These are phyloP conservation scores for Nakataea oryzae DNA, from an alignment of 2,329 filamentous ascomycete genomes.

Conservation along the genomic window DNA sequence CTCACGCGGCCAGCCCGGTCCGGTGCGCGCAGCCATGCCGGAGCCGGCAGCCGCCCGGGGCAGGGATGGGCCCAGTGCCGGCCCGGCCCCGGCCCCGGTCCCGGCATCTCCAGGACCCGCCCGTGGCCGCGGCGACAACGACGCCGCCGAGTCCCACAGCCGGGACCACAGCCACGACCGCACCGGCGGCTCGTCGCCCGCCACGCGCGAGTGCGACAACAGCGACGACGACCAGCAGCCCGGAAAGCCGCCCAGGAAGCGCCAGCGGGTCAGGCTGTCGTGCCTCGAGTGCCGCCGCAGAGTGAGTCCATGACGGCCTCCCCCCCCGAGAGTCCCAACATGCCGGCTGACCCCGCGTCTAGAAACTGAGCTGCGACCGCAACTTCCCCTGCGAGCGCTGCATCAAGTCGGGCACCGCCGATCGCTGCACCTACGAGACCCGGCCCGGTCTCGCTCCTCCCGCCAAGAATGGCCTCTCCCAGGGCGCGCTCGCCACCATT, in stretches of 20 bases:
- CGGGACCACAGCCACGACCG: background rate
- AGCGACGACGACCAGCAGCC: constrained; percentile 11
- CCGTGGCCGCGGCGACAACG: background rate
- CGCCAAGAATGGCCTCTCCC: constrained; percentile 34
- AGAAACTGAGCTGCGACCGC: constrained; percentile 50
- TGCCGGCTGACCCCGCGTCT: background rate
- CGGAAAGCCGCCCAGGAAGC: constrained; percentile 35
- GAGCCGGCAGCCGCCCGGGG: background rate
- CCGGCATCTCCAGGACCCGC: constrained; percentile 1
- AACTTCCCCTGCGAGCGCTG: constrained; percentile 52
- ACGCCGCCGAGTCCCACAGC: background rate
- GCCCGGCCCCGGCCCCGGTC: background rate
- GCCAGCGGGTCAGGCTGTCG: constrained; percentile 48
- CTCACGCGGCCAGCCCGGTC: too few relatives aligned
- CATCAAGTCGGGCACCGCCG: constrained; percentile 50
- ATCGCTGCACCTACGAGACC: constrained; percentile 49
- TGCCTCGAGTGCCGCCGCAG: constrained; percentile 50
- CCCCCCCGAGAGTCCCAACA: background rate
- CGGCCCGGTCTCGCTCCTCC: constrained; percentile 25
- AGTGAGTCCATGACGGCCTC: background rate
- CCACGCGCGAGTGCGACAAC: background rate
- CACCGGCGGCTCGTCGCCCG: constrained; percentile 1
- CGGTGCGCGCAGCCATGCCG: background rate
- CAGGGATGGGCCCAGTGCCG: background rate
- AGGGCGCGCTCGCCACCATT: constrained; percentile 30